Evolutionary conservation across 208 protist genomes (phyloP), one percentile per base, ranked within the genome.

Genomic region (Leishmania tropica): DNA sequence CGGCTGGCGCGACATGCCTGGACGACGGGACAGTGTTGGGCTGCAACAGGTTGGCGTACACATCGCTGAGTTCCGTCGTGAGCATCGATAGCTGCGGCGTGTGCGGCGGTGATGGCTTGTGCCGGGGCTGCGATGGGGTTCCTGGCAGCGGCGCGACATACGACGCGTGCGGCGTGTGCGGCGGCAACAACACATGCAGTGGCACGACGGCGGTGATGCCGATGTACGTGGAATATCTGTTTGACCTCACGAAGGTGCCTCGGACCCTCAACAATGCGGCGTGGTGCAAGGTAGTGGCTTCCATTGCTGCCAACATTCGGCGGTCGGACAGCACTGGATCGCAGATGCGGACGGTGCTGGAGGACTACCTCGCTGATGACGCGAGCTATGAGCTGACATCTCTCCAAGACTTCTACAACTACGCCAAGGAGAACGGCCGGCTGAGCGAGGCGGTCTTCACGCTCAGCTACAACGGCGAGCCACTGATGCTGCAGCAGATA

Each of bases 151-250:
- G 85, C 53, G 51, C 71, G 65, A 71, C 75, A 51, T 78, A 81
- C 72, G 91, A 94, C 45, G 40, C 45, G 47, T 94, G 91, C 62
- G 89, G 91, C 28, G 89, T 94, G 75, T 94, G 91, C 67, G 87
- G 87, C 45, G 91, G 91, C 75, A 81, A 93, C 78, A 82, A 72
- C 80, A 74, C 37, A 28, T 88, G 85, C 85, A 42, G 37, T 17
- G 37, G 77, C 60, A 40, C 65, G 37, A 68, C 17, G 75, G 35
- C 58, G 4, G 80, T 40, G 21, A 62, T 64, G 5, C 85, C 80
- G 28, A 60, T 85, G n/a, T 87, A 80, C 62, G 78, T 90, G 53
- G 78, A 86, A 37, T 90, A 85, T 74, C 51, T 92, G 21, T 75
- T 92, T 7, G 88, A 87, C 56, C 73, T 89, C 54, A 78, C 71